Base-by-base conservation (phyloP, 306 rosid species). In the Quercus berberidifolia region DNA sequence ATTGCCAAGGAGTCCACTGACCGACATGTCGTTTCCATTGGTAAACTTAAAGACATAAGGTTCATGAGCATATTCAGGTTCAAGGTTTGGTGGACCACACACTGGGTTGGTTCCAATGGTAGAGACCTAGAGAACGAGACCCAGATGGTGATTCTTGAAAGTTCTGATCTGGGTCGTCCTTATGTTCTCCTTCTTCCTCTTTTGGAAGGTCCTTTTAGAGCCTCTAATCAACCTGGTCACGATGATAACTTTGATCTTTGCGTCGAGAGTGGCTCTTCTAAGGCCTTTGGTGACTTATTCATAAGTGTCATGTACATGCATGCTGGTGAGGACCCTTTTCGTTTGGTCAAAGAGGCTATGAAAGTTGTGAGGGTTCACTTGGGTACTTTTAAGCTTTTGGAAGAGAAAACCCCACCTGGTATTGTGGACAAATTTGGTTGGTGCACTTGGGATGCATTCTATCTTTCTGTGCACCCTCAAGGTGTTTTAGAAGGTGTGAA, bases 51-150 rank as follows among this genome's bases (percentile, higher is more conserved):
- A 51, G 81, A 79, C 80, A 91, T 80, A 1, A 79, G 79, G 64
- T 95, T 92, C 79, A 91, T 86, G 83, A 92, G 97, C 77, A 91
- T 95, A 19, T 95, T 95, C 87, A 72, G 99, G 79, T 95, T 95
- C 87, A 95, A 95, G 75, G 97, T 94, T 1, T 94, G 98, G 99
- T 95, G 99, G 99, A 92, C 99, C 56, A 92, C 99, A 7, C 98
- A 83, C 70, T 95, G 99, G 99, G 84, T 86, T 73, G 98, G 99
- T 0, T 90, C 91, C 35, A 90, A 90, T 1, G 99, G 99, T 28
- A 76, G 90, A 2, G 98, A 95, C 80, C 88, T 95, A 5, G 99
- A 95, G 82, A 79, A 76, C 14, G 99, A 95, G 76, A 95, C 98
- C 20, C 98, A 95, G 49, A 87, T 92, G 7, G 76, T 92, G 38